Conservation (phyloP, 768 basidiomycete species). For the Grammothele lineata region DNA sequence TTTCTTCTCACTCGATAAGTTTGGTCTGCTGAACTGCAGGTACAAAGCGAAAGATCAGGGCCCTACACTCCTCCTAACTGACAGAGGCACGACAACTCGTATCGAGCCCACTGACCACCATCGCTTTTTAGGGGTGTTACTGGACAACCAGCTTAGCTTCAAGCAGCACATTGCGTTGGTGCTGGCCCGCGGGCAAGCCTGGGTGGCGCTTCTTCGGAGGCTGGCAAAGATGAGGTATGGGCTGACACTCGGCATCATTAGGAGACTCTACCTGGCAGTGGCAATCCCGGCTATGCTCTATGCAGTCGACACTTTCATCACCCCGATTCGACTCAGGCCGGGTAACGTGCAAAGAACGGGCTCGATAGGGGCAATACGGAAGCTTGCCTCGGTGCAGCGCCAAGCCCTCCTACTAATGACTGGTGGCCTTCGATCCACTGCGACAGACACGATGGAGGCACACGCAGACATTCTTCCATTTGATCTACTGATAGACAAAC, state of each 20-base stretch:
- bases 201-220: constrained; percentile 14
- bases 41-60: background rate
- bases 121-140: constrained; percentile 29
- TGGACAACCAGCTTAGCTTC: constrained; percentile 28
- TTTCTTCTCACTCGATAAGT: constrained; percentile 19
- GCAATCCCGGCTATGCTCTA: constrained; percentile 29
- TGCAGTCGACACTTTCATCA: constrained; percentile 5
- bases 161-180: constrained; percentile 16
- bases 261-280: constrained; percentile 22
- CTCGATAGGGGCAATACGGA: background rate
- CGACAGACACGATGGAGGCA: constrained; percentile 17
- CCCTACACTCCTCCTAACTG: constrained; percentile 10
- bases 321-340: background rate
- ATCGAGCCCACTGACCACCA: constrained; percentile 17
- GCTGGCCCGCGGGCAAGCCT: constrained; percentile 18
- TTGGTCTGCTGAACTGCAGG: constrained; percentile 6
- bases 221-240: constrained; percentile 21
- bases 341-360: background rate
- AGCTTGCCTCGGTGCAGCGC: constrained; percentile 19
- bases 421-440: constrained; percentile 21
- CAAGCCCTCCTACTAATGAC: constrained; percentile 16
- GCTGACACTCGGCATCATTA: constrained; percentile 5
- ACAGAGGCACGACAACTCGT: too few species aligned
- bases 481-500: constrained; percentile 11
- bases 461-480: constrained; percentile 21